Conservation (phyloP, 1,284 basidiomycete genomes). For the Rhodotorula sp. region DNA sequence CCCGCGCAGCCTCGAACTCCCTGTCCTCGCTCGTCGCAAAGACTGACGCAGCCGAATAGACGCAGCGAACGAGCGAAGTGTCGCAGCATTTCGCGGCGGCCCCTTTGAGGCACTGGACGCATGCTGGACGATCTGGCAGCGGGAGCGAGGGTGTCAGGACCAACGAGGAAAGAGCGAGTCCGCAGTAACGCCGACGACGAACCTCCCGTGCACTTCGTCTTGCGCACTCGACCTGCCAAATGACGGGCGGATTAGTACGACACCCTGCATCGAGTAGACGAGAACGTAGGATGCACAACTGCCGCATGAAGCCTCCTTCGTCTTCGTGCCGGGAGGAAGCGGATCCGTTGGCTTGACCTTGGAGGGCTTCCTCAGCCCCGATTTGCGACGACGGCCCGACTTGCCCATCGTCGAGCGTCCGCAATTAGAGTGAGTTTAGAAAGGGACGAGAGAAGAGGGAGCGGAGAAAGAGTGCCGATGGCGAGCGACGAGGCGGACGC, state of each 20-base stretch:
- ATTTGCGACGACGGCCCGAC: too few species aligned
- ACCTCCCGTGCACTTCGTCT: conserved; percentile 6
- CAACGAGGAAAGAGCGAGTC: background rate
- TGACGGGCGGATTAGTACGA: background rate
- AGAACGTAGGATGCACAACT: background rate
- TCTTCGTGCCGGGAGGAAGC: background rate
- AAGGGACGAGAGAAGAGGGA: background rate
- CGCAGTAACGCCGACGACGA: background rate
- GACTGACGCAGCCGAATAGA: background rate
- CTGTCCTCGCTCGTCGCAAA: conserved; percentile 4
- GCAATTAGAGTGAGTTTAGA: background rate
- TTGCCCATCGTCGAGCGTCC: too few species aligned
- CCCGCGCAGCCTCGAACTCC: conserved; percentile 4
- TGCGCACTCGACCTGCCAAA: conserved; percentile 7
- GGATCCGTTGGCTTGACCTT: background rate
- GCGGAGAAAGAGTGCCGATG: background rate
- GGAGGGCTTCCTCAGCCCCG: background rate
- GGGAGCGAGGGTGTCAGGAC: background rate
- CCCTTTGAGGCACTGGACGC: background rate
- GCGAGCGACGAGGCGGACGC: background rate
- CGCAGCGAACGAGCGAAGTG: conserved; percentile 3
- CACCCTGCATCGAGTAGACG: background rate
- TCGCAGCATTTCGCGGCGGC: background rate
- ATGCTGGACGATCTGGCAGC: conserved; percentile 14
- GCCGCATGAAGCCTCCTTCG: conserved; percentile 2